Evolutionary conservation across 2,329 filamentous ascomycete genomes (phyloP).

Genomic region (Corinectria fuckeliana): DNA sequence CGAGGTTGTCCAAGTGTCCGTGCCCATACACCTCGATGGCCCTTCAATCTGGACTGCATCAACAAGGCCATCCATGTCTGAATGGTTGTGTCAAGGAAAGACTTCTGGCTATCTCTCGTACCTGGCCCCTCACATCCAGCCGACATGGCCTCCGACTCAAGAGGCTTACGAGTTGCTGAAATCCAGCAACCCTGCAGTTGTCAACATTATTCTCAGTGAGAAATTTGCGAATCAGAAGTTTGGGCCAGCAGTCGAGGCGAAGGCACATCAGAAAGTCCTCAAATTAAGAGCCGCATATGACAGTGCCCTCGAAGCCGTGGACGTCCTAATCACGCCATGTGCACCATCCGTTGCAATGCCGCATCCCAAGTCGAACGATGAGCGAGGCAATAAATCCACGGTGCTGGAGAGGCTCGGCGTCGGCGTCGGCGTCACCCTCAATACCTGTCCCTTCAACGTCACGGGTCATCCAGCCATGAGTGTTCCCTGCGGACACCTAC

Average conservation of each 20-base stretch:
- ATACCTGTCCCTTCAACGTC: conserved; percentile 56
- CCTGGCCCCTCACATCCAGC: conserved; percentile 41
- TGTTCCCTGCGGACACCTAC: conserved; percentile 47
- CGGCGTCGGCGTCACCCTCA: conserved; percentile 53
- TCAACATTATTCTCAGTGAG: conserved; percentile 55
- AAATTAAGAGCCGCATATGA: conserved; percentile 51
- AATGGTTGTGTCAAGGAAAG: conserved; percentile 41
- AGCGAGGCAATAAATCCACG: conserved; percentile 30
- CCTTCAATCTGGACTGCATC: conserved; percentile 44
- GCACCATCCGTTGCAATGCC: conserved; percentile 53
- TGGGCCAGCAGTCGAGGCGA: conserved; percentile 45
- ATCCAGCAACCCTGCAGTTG: conserved; percentile 51
- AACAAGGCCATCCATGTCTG: conserved; percentile 44
- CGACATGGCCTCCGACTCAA: conserved; percentile 48
- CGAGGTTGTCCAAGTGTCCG: conserved; percentile 50
- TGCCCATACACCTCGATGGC: conserved; percentile 56
- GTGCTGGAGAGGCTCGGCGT: conserved; percentile 49
- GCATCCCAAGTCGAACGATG: conserved; percentile 32
- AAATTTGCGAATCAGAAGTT: conserved; percentile 37
- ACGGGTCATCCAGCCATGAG: conserved; percentile 57
- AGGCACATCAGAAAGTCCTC: conserved; percentile 54
- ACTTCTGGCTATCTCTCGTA: conserved; percentile 43
- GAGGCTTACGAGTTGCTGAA: conserved; percentile 50
- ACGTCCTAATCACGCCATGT: conserved; percentile 58
- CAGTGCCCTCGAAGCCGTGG: conserved; percentile 49